phyloP scores from a whole-genome alignment of 495 filamentous ascomycete species.

The Penicillium waksmanii region DNA sequence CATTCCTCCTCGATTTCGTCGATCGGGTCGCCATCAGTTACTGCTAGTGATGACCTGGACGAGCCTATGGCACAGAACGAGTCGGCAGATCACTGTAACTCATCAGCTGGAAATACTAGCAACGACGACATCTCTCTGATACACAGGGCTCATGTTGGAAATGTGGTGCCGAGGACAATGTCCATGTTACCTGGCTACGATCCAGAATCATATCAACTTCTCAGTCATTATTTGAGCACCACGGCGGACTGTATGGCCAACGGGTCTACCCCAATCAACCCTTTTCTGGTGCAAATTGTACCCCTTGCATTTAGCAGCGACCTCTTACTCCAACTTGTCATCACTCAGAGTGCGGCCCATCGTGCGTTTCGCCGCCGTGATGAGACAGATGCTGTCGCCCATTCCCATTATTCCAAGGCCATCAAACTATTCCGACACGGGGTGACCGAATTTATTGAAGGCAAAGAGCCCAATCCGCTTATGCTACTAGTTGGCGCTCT shows the following conservation, averaged over 20 bases:
- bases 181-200: slow-evolving; percentile 42
- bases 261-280: slow-evolving; percentile 42
- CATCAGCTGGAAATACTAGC: background rate
- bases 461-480: slow-evolving; percentile 41
- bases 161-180: slow-evolving; percentile 33
- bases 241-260: slow-evolving; percentile 47
- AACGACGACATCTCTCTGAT: slow-evolving; percentile 12
- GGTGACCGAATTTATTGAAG: slow-evolving; percentile 41
- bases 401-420: slow-evolving; percentile 40
- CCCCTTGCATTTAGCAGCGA: slow-evolving; percentile 44
- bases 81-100: background rate
- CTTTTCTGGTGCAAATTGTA: slow-evolving; percentile 43
- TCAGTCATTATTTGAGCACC: slow-evolving; percentile 41
- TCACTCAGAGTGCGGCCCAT: slow-evolving; percentile 44
- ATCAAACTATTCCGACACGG: slow-evolving; percentile 38
- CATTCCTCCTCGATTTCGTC: slow-evolving; percentile 27
- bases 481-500: slow-evolving; percentile 42
- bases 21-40: slow-evolving; percentile 16
- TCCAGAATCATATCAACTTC: slow-evolving; percentile 36
- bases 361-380: slow-evolving; percentile 40
- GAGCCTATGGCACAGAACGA: slow-evolving; percentile 4
- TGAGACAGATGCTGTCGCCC: slow-evolving; percentile 39
- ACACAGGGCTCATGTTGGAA: slow-evolving; percentile 16
- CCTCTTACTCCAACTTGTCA: slow-evolving; percentile 39
- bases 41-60: slow-evolving; percentile 4